Percentiles rank a stretch among this genome's conserved stretches.
These are phyloP conservation scores for Trichosporon asahii DNA, from an alignment of 1,284 basidiomycete genomes.

Conservation along the genomic window DNA sequence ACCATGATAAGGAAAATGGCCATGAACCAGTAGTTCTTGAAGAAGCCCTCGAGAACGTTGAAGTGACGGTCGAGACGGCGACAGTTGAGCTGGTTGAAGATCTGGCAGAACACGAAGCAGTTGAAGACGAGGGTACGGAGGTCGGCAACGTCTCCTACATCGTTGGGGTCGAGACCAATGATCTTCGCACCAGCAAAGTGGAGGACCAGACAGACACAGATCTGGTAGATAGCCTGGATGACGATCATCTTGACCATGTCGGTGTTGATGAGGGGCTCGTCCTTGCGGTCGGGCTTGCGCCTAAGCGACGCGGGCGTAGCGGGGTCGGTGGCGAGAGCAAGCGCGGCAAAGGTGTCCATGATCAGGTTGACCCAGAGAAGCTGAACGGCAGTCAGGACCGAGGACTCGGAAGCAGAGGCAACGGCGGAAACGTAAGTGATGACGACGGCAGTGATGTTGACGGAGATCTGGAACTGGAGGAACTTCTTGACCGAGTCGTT, in stretches of 20 bases:
- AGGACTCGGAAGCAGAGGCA: conserved; percentile 69
- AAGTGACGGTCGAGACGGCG: conserved; percentile 77
- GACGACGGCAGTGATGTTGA: conserved; percentile 91
- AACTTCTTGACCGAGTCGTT: conserved; percentile 98
- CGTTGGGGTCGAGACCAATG: conserved; percentile 58
- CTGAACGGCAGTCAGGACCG: conserved; percentile 89
- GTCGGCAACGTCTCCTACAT: conserved; percentile 52
- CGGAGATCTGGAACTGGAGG: conserved; percentile 95
- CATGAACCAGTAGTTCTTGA: conserved; percentile 80
- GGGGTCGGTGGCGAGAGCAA: conserved; percentile 94
- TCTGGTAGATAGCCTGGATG: conserved; percentile 85
- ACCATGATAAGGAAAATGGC: conserved; percentile 79
- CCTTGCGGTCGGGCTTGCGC: conserved; percentile 84
- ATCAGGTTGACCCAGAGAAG: conserved; percentile 72
- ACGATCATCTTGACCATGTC: conserved; percentile 95
- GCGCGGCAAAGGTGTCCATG: conserved; percentile 97
- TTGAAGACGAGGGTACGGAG: conserved; percentile 92
- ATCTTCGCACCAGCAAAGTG: conserved; percentile 78
- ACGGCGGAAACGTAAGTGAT: conserved; percentile 91
- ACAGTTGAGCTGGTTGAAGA: conserved; percentile 90
- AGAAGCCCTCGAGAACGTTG: conserved; percentile 85
- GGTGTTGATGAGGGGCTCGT: conserved; percentile 79
- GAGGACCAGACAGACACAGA: conserved; percentile 76
- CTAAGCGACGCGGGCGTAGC: conserved; percentile 76
- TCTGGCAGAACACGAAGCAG: conserved; percentile 91